Percentiles rank a stretch among this genome's conserved stretches.
These are phyloP conservation scores for Knoxia roxburghii DNA, from an alignment of 257 asterid genomes.

Conservation along the genomic window DNA sequence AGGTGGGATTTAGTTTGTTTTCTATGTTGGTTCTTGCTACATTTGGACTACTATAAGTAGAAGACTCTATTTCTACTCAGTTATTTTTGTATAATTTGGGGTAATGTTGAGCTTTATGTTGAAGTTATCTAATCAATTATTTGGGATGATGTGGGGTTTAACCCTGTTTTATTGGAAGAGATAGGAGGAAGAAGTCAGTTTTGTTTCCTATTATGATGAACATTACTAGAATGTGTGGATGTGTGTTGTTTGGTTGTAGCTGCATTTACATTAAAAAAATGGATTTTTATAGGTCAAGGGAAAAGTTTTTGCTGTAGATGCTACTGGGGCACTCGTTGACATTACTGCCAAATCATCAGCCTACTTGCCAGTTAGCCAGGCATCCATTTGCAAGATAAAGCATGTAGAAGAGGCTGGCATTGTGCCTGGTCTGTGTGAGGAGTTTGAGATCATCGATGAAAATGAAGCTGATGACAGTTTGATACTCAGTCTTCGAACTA, in stretches of 20 bases:
- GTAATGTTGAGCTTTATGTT: no score
- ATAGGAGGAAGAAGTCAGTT: not conserved
- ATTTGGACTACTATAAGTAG: not conserved
- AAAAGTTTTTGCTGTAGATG: slow-evolving; percentile 59
- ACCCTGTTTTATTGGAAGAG: not conserved
- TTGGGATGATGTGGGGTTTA: no score
- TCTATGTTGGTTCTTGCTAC: not conserved
- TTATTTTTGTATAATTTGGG: not conserved
- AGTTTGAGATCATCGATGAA: slow-evolving; percentile 70
- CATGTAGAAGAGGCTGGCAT: slow-evolving; percentile 86
- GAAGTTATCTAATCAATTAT: not conserved
- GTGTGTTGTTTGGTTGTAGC: not conserved
- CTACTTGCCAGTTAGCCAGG: slow-evolving; percentile 78
- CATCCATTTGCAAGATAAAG: slow-evolving; percentile 62
- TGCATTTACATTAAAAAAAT: not conserved
- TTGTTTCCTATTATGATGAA: not conserved
- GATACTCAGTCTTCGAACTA: slow-evolving; percentile 72
- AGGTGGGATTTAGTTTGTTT: not conserved
- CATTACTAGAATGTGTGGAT: no score
- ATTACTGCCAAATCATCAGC: slow-evolving; percentile 91
- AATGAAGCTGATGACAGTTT: slow-evolving; percentile 82
- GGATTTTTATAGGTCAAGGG: slow-evolving; percentile 63
- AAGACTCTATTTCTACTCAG: not conserved
- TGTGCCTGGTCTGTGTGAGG: slow-evolving; percentile 74
- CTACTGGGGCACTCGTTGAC: slow-evolving; percentile 90